Conservation (phyloP, 2,329 filamentous ascomycete species). For the Alternaria ventricosa region DNA sequence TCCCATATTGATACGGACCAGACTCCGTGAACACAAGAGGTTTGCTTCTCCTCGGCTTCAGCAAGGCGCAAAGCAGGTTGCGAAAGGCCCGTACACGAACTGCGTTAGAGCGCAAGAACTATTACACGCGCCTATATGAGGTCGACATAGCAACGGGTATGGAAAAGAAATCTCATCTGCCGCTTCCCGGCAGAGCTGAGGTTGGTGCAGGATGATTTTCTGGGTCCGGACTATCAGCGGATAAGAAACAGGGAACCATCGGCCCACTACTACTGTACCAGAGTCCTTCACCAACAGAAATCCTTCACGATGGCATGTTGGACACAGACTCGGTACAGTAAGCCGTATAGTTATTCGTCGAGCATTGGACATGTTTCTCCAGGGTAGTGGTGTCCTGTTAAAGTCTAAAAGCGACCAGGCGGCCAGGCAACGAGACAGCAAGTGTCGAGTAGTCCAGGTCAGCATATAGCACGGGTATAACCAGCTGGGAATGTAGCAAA, state of each 20-base stretch:
- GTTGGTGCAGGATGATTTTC: background rate
- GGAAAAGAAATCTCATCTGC: background rate
- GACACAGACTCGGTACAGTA: background rate
- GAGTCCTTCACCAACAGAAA: background rate
- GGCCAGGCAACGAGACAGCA: background rate
- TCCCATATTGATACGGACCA: background rate
- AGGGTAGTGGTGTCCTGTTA: background rate
- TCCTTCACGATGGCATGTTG: background rate
- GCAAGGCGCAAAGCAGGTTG: background rate
- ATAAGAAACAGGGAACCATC: background rate
- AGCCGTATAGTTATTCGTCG: background rate
- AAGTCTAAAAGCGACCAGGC: background rate
- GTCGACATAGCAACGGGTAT: conserved; percentile 15
- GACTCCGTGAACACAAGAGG: background rate
- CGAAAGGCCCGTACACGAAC: background rate
- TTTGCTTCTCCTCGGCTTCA: background rate
- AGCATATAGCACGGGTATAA: background rate
- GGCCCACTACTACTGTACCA: background rate
- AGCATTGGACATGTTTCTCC: background rate
- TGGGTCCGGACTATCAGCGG: background rate
- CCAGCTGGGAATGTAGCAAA: background rate
- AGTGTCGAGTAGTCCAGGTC: background rate
- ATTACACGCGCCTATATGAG: background rate
- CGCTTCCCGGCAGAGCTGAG: background rate
- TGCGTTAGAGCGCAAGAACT: background rate